Base-by-base conservation (phyloP, 208 protist genomes). In the Wallacemonas collosoma region DNA sequence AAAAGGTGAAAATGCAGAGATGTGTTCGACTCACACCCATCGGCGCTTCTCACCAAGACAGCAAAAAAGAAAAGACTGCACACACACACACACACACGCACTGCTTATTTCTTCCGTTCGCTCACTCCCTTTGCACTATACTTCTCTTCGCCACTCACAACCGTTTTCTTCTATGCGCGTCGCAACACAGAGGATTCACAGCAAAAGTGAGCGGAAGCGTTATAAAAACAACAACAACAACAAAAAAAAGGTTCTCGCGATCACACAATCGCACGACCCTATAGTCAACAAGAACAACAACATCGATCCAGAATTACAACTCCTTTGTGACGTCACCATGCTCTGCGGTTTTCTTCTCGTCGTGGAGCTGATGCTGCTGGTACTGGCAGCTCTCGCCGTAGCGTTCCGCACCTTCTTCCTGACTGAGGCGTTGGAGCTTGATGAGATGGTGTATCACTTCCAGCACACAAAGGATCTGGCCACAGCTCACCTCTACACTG, bases 1-100 rank as follows among this genome's bases (percentile, higher is more conserved):
- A 26, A 26, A 26, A 26, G 26, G 0, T 26, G 26, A 0, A 26
- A 26, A 26, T 26, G 26, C 26, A 26, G 26, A 26, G 26, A 26
- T 26, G 26, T 26, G 26, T 26, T 26, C 26, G 26, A 26, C 26
- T 26, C 26, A 0, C 26, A 26, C 26, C 26, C 26, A 26, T 26
- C 0, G 26, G 26, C 26, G 26, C 26, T 0, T 26, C 26, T 26
- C 26, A 26, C 26, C 26, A 17, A 71, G 11, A 55, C 8, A 71
- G 14, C 14, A 40, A 56, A 15, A 15, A 73, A 73, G 44, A 63
- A 73, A 50, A 38, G 39, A 67, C 11, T 8, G 1, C 11, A 12
- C 8, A 48, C 17, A 67, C 17, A 61, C 38, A 50, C 48, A 58
- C 26, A 8, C 11, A 58, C 11, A 58, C 6, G 26, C 53, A 58